These are phyloP conservation scores for Austroboletus niveus DNA, from an alignment of 1,284 basidiomycete species.

Conservation along the genomic window DNA sequence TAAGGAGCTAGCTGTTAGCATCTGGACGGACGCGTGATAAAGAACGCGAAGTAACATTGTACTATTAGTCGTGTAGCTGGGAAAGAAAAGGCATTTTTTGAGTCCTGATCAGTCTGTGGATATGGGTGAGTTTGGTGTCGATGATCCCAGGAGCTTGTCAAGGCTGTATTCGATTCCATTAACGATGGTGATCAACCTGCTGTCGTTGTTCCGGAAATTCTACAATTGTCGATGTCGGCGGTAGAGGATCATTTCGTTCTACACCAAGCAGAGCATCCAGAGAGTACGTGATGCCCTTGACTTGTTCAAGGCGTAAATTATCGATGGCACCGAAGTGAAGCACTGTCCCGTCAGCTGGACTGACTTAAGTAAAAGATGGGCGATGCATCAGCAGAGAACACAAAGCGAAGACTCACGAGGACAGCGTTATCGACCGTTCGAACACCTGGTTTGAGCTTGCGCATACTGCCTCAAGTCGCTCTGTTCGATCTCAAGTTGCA, in stretches of 20 bases:
- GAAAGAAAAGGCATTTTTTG: too few species aligned
- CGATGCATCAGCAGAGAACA: background rate
- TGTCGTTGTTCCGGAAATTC: too few species aligned
- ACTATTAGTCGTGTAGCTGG: too few species aligned
- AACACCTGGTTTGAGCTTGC: conserved; percentile 79
- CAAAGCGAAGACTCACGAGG: conserved; percentile 52
- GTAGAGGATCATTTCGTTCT: conserved; percentile 45
- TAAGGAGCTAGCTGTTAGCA: conserved; percentile 22
- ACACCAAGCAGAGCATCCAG: conserved; percentile 89
- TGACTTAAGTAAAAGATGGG: conserved; percentile 54
- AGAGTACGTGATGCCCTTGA: conserved; percentile 97
- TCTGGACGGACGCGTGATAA: conserved; percentile 23
- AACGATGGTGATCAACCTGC: too few species aligned
- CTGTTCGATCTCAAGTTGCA: conserved; percentile 89
- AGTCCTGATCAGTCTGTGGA: too few species aligned
- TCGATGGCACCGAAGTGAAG: conserved; percentile 90
- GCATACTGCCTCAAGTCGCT: conserved; percentile 78
- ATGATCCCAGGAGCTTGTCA: too few species aligned
- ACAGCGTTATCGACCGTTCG: conserved; percentile 79
- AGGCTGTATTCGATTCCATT: too few species aligned
- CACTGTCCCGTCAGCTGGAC: conserved; percentile 91
- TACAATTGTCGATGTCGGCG: conserved; percentile 35
- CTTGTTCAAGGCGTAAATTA: conserved; percentile 87
- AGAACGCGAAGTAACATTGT: background rate
- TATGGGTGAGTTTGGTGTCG: too few species aligned